Evolutionary conservation across 208 protist genomes (phyloP).

Genomic region (Leishmania martiniquensis): DNA sequence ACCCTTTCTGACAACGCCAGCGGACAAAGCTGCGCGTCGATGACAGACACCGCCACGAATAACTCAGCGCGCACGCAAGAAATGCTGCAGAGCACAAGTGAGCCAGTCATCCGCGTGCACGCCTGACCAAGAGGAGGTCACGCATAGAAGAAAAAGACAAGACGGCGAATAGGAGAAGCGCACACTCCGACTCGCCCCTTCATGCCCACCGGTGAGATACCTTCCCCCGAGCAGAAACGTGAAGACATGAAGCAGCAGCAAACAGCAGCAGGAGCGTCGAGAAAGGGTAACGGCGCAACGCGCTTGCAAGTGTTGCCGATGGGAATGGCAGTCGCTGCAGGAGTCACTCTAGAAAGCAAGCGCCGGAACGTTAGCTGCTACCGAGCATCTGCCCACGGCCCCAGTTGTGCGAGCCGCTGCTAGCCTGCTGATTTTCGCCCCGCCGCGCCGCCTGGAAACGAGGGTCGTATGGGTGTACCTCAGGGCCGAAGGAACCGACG

Average conservation of each 20-base stretch:
- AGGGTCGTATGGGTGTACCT: constrained; percentile 40
- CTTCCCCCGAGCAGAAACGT: neutral
- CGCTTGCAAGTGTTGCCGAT: neutral
- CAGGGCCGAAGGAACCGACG: constrained; percentile 21
- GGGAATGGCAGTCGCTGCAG: neutral
- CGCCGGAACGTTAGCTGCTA: constrained; percentile 18
- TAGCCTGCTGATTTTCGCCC: constrained; percentile 8
- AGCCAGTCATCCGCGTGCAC: neutral
- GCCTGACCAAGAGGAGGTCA: constrained; percentile 8
- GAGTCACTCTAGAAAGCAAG: neutral
- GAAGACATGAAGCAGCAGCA: constrained; percentile 1
- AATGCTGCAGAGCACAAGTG: neutral
- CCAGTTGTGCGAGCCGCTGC: constrained; percentile 34
- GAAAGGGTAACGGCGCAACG: neutral
- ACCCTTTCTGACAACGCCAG: neutral
- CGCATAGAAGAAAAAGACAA: constrained; percentile 4
- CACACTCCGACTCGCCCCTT: neutral
- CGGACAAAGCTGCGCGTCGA: neutral
- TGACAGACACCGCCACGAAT: neutral
- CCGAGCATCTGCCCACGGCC: constrained; percentile 32
- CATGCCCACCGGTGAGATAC: neutral
- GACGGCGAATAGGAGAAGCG: neutral
- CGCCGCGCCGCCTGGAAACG: constrained; percentile 29
- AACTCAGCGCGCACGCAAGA: neutral
- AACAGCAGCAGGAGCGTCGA: neutral